These are phyloP conservation scores for Waltiozyma solani DNA, from an alignment of 1,139 yeast genomes.

Conservation along the genomic window DNA sequence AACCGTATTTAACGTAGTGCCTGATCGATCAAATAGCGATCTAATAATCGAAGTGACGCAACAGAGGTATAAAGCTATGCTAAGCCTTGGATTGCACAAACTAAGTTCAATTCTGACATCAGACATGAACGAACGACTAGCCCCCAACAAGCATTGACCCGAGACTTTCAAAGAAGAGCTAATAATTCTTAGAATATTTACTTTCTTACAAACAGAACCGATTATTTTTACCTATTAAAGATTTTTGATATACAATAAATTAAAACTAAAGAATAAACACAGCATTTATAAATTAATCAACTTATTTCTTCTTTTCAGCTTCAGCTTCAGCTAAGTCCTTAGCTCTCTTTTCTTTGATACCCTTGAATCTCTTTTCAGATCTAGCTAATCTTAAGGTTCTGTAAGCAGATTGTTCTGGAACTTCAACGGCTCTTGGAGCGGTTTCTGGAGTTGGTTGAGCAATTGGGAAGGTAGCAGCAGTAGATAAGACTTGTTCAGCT, in stretches of 20 bases:
- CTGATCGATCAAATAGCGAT: no score
- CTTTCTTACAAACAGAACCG: background rate
- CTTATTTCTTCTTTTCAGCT: conserved; percentile 87
- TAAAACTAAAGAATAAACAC: background rate
- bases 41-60: no score
- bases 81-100: no score
- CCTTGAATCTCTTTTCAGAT: conserved; percentile 87
- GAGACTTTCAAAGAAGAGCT: no score
- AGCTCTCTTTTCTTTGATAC: conserved; percentile 97
- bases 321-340: conserved; percentile 97
- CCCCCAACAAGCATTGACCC: no score
- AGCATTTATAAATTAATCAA: conserved; percentile 42
- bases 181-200: no score
- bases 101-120: no score
- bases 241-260: background rate
- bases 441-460: conserved; percentile 64
- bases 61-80: no score
- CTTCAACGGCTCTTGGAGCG: conserved; percentile 88
- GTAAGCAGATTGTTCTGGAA: conserved; percentile 87
- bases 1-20: no score
- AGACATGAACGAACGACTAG: no score
- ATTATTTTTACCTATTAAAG: background rate
- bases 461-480: conserved; percentile 88
- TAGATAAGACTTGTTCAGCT: conserved; percentile 63
- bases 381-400: conserved; percentile 93